Base-by-base conservation (phyloP, 768 basidiomycete genomes). In the Neoboletus subvelutipes region DNA sequence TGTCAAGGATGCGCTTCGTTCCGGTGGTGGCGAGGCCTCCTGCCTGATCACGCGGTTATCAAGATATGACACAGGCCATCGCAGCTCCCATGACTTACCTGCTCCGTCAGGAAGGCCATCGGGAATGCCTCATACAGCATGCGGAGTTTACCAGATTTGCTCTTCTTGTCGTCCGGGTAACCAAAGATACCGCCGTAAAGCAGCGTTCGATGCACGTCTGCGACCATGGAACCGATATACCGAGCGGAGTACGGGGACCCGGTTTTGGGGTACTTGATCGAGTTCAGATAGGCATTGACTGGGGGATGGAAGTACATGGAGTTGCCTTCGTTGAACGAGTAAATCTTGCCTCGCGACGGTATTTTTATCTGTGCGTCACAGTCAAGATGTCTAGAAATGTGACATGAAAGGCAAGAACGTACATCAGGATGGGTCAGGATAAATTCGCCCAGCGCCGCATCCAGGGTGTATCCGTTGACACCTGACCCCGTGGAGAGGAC, bases 311-410 rank as follows among this genome's bases (percentile, higher is more conserved):
- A 98, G 77, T 95, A 95, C 82, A 92, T 80, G 33, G 94, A 84
- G 78, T 99, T 99, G 59, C 97, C 97, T 77, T 99, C 97, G 73
- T 99, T 99, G 82, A 98, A 96, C 4, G 95, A 98, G 78, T 99
- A 99, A 69, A 99, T 99, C 78, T 98, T 98, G 63, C 97, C 97
- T 49, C 97, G 87, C 11, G 85, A 62, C 8, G 97, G 97, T 62
- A 99, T 92, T 74, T 85, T 83, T 75, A 99, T 99, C 90, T 92
- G 67, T 24, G 20, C 17, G 12, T 18, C 52, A 28, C 12, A 17
- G 26, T 62, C 53, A 55, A 15, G 37, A 52, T 40, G 36, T 43
- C 28, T 51, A 54, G 50, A 26, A 24, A 24, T 10, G 39, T 40
- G 37, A 28, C 26, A 2, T 28, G 53, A 56, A 50, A 63, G n/a